Percentiles rank a stretch among this genome's conserved stretches.
These are phyloP conservation scores for Periconia digitata DNA, from an alignment of 2,329 filamentous ascomycete genomes.

Conservation along the genomic window DNA sequence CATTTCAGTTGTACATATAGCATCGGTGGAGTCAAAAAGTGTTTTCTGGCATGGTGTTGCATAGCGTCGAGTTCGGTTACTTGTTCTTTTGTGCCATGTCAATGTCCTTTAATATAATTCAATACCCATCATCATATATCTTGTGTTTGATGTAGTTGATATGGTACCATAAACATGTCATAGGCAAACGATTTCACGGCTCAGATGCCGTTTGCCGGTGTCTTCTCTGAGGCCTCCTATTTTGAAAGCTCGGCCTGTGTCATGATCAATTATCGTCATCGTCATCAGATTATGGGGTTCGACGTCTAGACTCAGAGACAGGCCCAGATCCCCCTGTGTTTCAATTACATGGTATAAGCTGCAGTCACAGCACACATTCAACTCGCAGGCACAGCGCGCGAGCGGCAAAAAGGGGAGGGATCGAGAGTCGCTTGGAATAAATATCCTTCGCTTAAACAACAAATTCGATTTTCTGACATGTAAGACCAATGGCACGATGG, in stretches of 20 bases:
- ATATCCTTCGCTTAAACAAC: conserved; percentile 8
- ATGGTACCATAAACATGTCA: too few species aligned
- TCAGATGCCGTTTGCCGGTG: not conserved
- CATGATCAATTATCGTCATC: not conserved
- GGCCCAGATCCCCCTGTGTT: not conserved
- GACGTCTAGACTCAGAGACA: not conserved
- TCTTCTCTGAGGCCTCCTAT: not conserved
- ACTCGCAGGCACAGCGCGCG: too few species aligned
- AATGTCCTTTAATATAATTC: too few species aligned
- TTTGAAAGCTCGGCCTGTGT: not conserved
- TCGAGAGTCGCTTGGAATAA: conserved; percentile 9
- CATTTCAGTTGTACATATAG: conserved; percentile 13
- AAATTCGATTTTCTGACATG: conserved; percentile 8
- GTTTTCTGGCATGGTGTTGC: too few species aligned
- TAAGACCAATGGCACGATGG: conserved; percentile 12
- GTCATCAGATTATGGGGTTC: not conserved
- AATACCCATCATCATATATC: too few species aligned
- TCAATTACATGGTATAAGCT: not conserved
- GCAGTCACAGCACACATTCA: too few species aligned
- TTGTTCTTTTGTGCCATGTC: too few species aligned
- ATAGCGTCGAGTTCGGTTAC: too few species aligned
- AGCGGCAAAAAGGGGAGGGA: not conserved
- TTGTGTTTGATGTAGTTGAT: too few species aligned
- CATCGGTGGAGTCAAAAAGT: conserved; percentile 12
- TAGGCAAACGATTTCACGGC: not conserved